Conservation (phyloP, 2,329 filamentous ascomycete species). For the Epichloe bromicola region DNA sequence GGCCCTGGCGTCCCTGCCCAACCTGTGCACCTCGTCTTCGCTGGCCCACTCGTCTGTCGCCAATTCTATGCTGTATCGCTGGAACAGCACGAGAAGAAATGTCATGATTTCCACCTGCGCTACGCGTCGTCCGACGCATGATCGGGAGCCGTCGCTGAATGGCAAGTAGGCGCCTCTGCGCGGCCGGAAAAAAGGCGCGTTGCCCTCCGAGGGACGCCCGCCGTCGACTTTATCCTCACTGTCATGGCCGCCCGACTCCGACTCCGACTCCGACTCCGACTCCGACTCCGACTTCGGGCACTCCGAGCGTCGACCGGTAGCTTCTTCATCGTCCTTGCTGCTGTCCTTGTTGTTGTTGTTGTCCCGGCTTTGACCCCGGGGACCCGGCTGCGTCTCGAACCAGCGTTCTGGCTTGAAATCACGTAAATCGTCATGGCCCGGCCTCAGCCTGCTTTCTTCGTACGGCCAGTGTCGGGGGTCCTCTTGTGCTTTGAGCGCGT, state of each 20-base stretch:
- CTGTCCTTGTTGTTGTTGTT: conserved; percentile 5
- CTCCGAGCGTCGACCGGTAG: not conserved
- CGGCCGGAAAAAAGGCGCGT: conserved; percentile 45
- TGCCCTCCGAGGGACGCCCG: conserved; percentile 36
- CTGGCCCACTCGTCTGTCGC: conserved; percentile 48
- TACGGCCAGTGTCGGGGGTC: conserved; percentile 66
- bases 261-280: conserved; percentile 12
- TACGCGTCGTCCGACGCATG: conserved; percentile 44
- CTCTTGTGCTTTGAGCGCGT: conserved; percentile 43
- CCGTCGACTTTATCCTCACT: conserved; percentile 37
- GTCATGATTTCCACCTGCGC: conserved; percentile 47
- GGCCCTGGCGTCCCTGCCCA: conserved; percentile 32
- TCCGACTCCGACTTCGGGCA: conserved; percentile 15
- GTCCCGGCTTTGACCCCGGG: conserved; percentile 5
- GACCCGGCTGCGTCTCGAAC: conserved; percentile 31
- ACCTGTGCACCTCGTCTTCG: conserved; percentile 39
- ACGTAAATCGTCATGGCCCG: conserved; percentile 41
- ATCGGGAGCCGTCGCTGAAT: conserved; percentile 45
- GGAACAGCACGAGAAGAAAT: conserved; percentile 40
- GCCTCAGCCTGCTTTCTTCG: conserved; percentile 29
- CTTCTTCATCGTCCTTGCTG: not conserved
- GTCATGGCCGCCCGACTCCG: conserved; percentile 19
- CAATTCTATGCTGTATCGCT: conserved; percentile 54
- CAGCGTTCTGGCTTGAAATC: conserved; percentile 63
- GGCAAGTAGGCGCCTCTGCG: conserved; percentile 43